Percentiles rank a stretch among this genome's conserved stretches.
These are phyloP conservation scores for Magnolia officinalis DNA, from an alignment of 164 flowering plant species.

Conservation along the genomic window DNA sequence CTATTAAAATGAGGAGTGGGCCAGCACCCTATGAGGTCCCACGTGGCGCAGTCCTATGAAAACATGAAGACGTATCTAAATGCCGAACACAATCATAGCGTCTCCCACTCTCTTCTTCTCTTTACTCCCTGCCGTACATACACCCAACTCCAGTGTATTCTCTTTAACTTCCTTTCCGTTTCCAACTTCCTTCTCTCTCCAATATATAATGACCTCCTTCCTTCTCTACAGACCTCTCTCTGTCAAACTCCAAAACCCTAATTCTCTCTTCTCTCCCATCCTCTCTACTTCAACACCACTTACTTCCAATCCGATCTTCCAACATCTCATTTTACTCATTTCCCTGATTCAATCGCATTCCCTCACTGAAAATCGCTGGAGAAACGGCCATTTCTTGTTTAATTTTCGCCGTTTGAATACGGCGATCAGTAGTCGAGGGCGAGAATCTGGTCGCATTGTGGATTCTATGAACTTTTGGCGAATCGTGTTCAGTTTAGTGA, in stretches of 20 bases:
- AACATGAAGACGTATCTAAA: background rate
- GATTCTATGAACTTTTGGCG: background rate
- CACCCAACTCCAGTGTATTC: constrained; percentile 2
- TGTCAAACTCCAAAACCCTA: background rate
- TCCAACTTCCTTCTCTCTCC: background rate
- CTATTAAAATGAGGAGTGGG: no score
- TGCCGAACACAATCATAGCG: constrained; percentile 2
- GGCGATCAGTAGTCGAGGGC: background rate
- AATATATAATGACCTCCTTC: background rate
- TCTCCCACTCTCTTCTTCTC: background rate
- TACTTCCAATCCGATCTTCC: background rate
- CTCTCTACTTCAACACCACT: background rate
- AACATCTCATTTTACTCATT: background rate
- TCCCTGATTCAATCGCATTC: background rate
- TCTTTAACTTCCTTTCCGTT: background rate
- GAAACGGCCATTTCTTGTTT: background rate
- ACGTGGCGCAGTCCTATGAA: background rate
- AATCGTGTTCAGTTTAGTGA: no score
- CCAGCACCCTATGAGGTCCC: background rate
- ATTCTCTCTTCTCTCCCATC: background rate
- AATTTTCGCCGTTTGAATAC: background rate
- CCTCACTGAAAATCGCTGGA: background rate
- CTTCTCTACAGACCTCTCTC: background rate
- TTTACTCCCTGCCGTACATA: constrained; percentile 2
- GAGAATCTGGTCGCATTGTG: background rate